Evolutionary conservation across 257 asterid species (phyloP), one percentile per base, ranked within the genome.

Genomic region (Cordia subcordata): DNA sequence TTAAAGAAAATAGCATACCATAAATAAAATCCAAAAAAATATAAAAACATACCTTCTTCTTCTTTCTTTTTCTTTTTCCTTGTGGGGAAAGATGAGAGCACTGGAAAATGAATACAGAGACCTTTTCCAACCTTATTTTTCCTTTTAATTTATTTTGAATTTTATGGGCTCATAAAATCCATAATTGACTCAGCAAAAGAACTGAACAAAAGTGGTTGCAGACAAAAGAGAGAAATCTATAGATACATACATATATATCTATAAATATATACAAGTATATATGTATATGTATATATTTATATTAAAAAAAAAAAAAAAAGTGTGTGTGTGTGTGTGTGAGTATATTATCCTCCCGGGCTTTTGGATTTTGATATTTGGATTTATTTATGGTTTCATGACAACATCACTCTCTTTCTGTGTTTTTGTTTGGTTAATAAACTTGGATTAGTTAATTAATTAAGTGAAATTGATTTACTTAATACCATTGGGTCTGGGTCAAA

Each of bases 181-280:
- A 42, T 42, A 42, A 42, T 42, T 8, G 47, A 42, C 47, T 42
- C 47, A 14, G 47, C 47, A 14, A 42, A 42, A 42, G 10, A 42
- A 11, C 47, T 20, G n/a, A 23, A 53, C 58, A 17, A 38, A 13
- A 62, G 20, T 46, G 18, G 40, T 16, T 23, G 35, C 27, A n/a
- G 58, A 61, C 55, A 56, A 42, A 38, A 17, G 19, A 57, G 33
- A 52, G 32, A 42, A 42, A 42, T 10, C 10, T 42, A 42, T 42
- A 42, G 47, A 42, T 42, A 39, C 44, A 39, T 12, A n/a, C n/a
- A n/a, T n/a, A n/a, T n/a, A n/a, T n/a, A n/a, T n/a, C n/a, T n/a
- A n/a, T n/a, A n/a, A n/a, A n/a, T n/a, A n/a, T n/a, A n/a, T n/a
- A n/a, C n/a, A n/a, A n/a, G n/a, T n/a, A n/a, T n/a, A n/a, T n/a